Evolutionary conservation across 495 filamentous ascomycete species (phyloP), one percentile per base, ranked within the genome.

Genomic region (Coniosporium apollinis): DNA sequence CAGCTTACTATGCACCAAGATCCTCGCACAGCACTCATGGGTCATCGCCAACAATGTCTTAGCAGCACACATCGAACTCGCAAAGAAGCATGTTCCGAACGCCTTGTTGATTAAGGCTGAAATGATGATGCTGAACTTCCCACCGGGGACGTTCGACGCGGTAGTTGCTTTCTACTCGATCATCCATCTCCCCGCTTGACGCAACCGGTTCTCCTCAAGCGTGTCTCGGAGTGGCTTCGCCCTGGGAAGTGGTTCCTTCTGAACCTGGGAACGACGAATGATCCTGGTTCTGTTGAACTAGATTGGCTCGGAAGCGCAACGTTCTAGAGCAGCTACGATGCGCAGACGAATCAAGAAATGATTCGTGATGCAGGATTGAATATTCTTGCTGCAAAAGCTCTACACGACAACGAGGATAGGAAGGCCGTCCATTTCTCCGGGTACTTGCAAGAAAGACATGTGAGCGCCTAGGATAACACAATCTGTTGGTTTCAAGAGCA

Each of bases 121-220:
- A 36, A 67, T 66, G 62, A 52, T 55, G 42, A 41, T 37, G 0
- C 41, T 67, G 0, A 7, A 43, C 5, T 61, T 65, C 42, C 18
- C 26, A 0, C 28, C 30, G 0, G 45, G 18, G 18, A 37, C 38
- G 3, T 59, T 66, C 35, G 46, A 57, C 34, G 61, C 60, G 1
- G 60, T 65, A 1, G 22, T 62, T 8, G 58, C 39, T 0, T 50
- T 67, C 38, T 64, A 62, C 34, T 56, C 58, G 3, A 49, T 65
- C 21, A 54, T 65, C 31, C 64, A 66, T 40, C 48, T 66, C 1
- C 61, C 61, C 24, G 24, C 24, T 26, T 13, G 13, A 13, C 7
- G 24, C 24, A 26, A 13, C 24, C 7, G 24, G 24, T 26, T 26
- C 24, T 26, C 8, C 13, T 26, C 24, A 26, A 26, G 8, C 24